Conservation (phyloP, 148 eudicot genomes). For the Limonium bicolor region DNA sequence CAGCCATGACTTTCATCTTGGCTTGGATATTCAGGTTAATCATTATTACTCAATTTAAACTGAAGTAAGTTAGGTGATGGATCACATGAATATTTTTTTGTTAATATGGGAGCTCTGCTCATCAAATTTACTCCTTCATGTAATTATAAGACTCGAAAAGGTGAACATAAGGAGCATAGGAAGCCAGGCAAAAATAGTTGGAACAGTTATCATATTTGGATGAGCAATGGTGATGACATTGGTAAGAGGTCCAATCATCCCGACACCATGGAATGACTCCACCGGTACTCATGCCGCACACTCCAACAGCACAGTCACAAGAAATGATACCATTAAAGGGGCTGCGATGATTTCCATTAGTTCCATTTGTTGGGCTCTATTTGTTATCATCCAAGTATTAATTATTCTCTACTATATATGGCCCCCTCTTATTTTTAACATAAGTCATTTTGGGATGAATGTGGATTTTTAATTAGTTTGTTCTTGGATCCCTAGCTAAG, state of each 20-base stretch:
- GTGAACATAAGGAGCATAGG: slow-evolving; percentile 44
- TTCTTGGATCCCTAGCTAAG: too few species aligned
- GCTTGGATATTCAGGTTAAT: slow-evolving; percentile 56
- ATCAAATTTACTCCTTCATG: too few species aligned
- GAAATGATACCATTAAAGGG: slow-evolving; percentile 61
- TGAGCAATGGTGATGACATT: slow-evolving; percentile 96
- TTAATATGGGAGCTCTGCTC: too few species aligned
- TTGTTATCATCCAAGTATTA: slow-evolving; percentile 67
- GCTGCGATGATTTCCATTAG: slow-evolving; percentile 61
- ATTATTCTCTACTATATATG: too few species aligned
- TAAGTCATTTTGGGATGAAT: too few species aligned
- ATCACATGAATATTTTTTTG: too few species aligned
- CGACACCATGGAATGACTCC: slow-evolving; percentile 13
- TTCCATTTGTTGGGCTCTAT: slow-evolving; percentile 82
- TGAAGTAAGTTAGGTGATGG: not conserved
- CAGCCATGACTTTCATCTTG: slow-evolving; percentile 76
- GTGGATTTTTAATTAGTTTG: too few species aligned
- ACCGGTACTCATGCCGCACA: slow-evolving; percentile 10
- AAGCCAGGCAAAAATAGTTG: slow-evolving; percentile 68
- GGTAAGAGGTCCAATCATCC: slow-evolving; percentile 44
- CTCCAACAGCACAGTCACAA: slow-evolving; percentile 12
- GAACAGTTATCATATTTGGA: slow-evolving; percentile 56
- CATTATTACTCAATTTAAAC: too few species aligned
- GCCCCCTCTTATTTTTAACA: too few species aligned
- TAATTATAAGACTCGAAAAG: slow-evolving; percentile 74